These are phyloP conservation scores for Candida dendrica DNA, from an alignment of 805 yeast genomes.

Conservation along the genomic window DNA sequence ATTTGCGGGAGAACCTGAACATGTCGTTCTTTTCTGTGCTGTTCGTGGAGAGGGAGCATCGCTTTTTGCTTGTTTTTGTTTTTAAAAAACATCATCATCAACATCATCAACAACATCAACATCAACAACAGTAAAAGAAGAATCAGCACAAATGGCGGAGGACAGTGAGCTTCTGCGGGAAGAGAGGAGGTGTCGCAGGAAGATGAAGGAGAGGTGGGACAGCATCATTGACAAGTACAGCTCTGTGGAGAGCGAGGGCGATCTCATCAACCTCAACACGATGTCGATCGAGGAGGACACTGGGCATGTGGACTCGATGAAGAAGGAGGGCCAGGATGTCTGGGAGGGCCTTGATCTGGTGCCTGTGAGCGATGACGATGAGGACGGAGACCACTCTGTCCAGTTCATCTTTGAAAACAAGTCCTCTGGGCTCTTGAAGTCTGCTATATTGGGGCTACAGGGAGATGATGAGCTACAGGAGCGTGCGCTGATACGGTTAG, in stretches of 20 bases:
- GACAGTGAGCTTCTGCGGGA: no score
- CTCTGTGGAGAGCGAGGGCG: constrained; percentile 25
- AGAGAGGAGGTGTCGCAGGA: constrained; percentile 13
- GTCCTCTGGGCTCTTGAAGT: no score
- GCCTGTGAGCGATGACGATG: neutral
- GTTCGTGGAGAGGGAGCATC: no score
- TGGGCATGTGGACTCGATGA: constrained; percentile 12
- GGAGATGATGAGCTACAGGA: neutral
- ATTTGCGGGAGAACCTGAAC: neutral
- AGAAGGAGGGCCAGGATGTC: constrained; percentile 5
- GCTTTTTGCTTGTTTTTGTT: no score
- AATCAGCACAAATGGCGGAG: no score
- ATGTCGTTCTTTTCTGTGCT: neutral
- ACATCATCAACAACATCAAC: no score
- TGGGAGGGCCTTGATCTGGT: constrained; percentile 14
- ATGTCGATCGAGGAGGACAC: constrained; percentile 14
- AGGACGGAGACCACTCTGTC: neutral
- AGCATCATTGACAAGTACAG: constrained; percentile 25
- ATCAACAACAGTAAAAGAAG: no score
- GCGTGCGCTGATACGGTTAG: neutral
- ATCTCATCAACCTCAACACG: constrained; percentile 21
- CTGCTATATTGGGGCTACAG: neutral
- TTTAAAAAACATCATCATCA: no score
- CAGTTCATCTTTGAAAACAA: no score
- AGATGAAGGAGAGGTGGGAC: constrained; percentile 20